Conservation (phyloP, 2,329 filamentous ascomycete species). For the Sordariomycetes sp. region DNA sequence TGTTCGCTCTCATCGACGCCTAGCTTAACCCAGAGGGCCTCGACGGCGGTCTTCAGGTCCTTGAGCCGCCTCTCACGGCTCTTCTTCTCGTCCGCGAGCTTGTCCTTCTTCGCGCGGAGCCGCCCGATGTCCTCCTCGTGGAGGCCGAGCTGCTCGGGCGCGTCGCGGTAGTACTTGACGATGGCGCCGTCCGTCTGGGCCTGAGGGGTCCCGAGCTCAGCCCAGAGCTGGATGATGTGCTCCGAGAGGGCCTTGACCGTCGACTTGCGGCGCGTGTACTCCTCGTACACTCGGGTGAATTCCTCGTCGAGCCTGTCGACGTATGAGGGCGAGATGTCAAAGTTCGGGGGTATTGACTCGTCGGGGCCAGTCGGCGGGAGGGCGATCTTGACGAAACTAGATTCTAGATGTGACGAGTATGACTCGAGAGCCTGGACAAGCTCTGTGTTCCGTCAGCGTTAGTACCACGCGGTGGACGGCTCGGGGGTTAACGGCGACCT, state of each 20-base stretch:
- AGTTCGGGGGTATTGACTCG: conserved; percentile 66
- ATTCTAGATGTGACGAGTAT: conserved; percentile 90
- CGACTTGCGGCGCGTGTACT: conserved; percentile 76
- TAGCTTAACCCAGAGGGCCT: conserved; percentile 79
- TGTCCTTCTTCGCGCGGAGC: conserved; percentile 66
- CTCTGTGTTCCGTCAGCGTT: conserved; percentile 40
- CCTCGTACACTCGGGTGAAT: conserved; percentile 91
- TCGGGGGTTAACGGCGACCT: conserved; percentile 19
- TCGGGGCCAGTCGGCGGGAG: conserved; percentile 75
- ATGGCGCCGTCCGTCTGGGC: conserved; percentile 82
- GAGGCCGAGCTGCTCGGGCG: conserved; percentile 87
- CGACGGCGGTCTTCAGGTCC: conserved; percentile 68
- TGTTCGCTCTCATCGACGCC: conserved; percentile 73
- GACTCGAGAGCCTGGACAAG: conserved; percentile 89
- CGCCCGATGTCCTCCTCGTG: conserved; percentile 76
- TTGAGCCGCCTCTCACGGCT: conserved; percentile 65
- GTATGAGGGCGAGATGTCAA: conserved; percentile 87
- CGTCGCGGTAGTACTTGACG: conserved; percentile 79
- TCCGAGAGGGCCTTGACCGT: conserved; percentile 67
- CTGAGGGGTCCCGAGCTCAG: conserved; percentile 87
- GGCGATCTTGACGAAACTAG: conserved; percentile 74
- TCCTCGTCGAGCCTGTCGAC: conserved; percentile 79
- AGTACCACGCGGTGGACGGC: too few relatives aligned
- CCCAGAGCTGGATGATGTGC: conserved; percentile 90
- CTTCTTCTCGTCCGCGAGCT: conserved; percentile 80